Evolutionary conservation across 306 rosid genomes (phyloP).

Genomic region (Quercus robur): DNA sequence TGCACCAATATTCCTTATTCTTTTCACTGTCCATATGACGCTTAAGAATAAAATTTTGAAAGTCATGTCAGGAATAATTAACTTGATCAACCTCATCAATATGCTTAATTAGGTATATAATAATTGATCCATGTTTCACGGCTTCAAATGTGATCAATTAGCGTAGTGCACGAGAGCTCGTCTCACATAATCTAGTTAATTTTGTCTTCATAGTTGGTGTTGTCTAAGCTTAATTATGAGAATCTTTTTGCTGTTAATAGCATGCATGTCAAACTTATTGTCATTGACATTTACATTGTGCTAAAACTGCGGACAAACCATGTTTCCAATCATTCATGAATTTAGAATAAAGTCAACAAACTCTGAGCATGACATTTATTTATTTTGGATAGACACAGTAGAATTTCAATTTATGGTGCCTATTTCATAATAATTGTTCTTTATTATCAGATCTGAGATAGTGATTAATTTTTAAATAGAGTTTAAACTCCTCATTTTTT

Average conservation of each 20-base stretch:
- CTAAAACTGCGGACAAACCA: background rate
- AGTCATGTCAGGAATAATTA: background rate
- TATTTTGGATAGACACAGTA: too few relatives aligned
- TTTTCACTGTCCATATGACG: background rate
- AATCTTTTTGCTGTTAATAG: background rate
- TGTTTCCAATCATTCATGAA: background rate
- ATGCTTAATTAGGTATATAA: background rate
- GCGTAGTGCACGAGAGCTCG: background rate
- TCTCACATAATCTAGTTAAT: background rate
- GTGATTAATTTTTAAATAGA: too few relatives aligned
- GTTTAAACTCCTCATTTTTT: too few relatives aligned
- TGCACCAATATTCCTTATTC: background rate
- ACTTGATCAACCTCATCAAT: background rate
- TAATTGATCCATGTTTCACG: background rate
- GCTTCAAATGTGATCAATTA: background rate
- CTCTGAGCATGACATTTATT: too few relatives aligned
- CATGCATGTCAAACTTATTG: background rate
- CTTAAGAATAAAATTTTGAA: background rate
- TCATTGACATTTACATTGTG: background rate
- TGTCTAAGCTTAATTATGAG: background rate
- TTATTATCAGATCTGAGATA: too few relatives aligned
- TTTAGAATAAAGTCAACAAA: background rate
- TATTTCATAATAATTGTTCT: fast-evolving
- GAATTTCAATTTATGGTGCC: too few relatives aligned
- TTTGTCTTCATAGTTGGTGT: background rate